A percentile compares a stretch with the other conserved stretches of the same genome.
These are phyloP conservation scores for Infundibulicybe gibba DNA, from an alignment of 768 basidiomycete genomes.

Conservation along the genomic window DNA sequence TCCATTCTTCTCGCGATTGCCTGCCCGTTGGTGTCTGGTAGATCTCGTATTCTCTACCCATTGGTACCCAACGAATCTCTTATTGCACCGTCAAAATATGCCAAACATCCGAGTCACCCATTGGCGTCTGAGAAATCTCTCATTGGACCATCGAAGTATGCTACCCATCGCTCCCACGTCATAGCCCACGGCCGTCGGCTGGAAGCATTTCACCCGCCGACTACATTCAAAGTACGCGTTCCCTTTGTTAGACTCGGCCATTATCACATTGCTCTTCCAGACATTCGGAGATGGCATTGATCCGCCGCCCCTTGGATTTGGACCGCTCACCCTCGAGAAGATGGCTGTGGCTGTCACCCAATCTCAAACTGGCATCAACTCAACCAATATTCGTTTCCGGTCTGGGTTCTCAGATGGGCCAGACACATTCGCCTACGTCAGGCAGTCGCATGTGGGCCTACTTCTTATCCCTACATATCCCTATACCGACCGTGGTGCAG, in stretches of 20 bases:
- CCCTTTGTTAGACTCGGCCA: too few relatives aligned
- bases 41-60: too few relatives aligned
- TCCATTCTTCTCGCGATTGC: background rate
- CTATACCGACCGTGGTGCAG: constrained; percentile 1
- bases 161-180: background rate
- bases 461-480: background rate
- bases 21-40: background rate
- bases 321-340: constrained; percentile 15
- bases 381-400: constrained; percentile 14
- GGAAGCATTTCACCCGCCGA: background rate
- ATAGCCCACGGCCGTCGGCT: background rate
- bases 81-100: too few relatives aligned
- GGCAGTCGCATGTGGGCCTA: constrained; percentile 26
- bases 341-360: constrained; percentile 24
- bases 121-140: too few relatives aligned
- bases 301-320: background rate
- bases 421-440: constrained; percentile 23
- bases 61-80: too few relatives aligned
- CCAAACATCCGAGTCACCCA: too few relatives aligned
- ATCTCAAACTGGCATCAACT: constrained; percentile 17
- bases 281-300: background rate
- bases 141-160: background rate
- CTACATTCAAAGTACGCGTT: background rate
- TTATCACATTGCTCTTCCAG: background rate
- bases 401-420: constrained; percentile 14